Base-by-base conservation (phyloP, 2,329 filamentous ascomycete species). In the Aspergillus versicolor region DNA sequence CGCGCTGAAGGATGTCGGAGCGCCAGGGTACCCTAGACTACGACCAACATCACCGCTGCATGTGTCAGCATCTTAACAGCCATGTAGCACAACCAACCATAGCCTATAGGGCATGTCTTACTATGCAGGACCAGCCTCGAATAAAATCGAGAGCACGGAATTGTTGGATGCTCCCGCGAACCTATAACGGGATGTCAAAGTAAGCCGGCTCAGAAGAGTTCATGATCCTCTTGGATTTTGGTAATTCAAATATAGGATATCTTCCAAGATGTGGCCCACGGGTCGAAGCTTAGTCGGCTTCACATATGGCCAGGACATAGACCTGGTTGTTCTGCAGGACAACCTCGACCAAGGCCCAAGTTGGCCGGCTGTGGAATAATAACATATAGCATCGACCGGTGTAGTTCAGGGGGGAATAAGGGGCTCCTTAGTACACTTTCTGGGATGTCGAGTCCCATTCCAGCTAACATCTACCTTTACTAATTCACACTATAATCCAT, bases 321-420 rank as follows among this genome's bases (percentile, higher is more conserved):
- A 72, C 57, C 61, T 72, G 64, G 3, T 65, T 53, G n/a, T 48
- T 59, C 47, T 73, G 68, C 15, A 52, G 27, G 5, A 86, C 73
- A 43, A 80, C 79, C 15, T 74, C 71, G 5, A 82, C 76, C 0
- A 86, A 76, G 52, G 80, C 78, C 83, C 83, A 87, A 0, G 85
- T 87, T 12, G 84, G 79, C n/a, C 73, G 71, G 30, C 79, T 77
- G 0, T 84, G 85, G 63, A 88, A 88, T 3, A 88, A 77, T 2
- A 85, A 78, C 3, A 84, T 87, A 63, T 85, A 88, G 63, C 84
- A 86, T 12, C 85, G 76, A 46, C 85, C 78, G 0, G 84, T 85
- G 65, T 88, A 83, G 51, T 86, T 80, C 9, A 88, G 79, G 1
- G 88, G 88, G 73, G 60, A 87, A 88, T 1, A 75, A 87, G 70